A percentile compares a stretch with the other conserved stretches of the same genome.
Conservation (phyloP, 371 early-diverging fungal genomes). For the Syncephalastrum racemosum region DNA sequence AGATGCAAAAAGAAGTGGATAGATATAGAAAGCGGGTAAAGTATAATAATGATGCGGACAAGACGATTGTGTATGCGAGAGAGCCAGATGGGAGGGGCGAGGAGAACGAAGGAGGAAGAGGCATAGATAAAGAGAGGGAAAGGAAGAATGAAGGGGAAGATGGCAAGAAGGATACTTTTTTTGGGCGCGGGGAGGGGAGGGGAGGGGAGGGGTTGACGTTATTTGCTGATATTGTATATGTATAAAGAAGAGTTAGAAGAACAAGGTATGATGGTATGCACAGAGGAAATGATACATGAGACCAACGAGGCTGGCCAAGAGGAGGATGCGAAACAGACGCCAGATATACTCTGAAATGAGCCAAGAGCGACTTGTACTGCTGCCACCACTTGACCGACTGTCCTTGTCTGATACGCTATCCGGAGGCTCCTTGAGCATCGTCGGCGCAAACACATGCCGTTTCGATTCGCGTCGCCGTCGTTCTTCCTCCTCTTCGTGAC, state of each 20-base stretch:
- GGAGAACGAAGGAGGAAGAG: background rate
- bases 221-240: constrained; percentile 1
- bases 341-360: constrained; percentile 41
- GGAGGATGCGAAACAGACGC: constrained; percentile 38
- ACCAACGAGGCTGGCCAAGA: constrained; percentile 40
- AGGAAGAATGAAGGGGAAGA: constrained; percentile 8
- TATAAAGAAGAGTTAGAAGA: constrained; percentile 10
- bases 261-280: constrained; percentile 16
- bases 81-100: background rate
- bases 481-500: constrained; percentile 27
- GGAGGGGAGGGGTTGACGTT: no score
- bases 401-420: constrained; percentile 10
- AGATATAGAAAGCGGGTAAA: no score
- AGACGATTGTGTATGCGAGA: background rate
- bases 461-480: constrained; percentile 11
- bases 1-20: no score
- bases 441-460: constrained; percentile 18
- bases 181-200: no score
- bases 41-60: no score
- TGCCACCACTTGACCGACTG: constrained; percentile 1
- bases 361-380: constrained; percentile 1
- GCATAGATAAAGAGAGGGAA: constrained; percentile 3
- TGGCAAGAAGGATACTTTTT: background rate
- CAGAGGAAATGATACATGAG: constrained; percentile 36
- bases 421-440: constrained; percentile 17